A percentile compares a stretch with the other conserved stretches of the same genome.
Evolutionary conservation across 257 asterid species (phyloP).

Genomic region (Nicotiana sylvestris): DNA sequence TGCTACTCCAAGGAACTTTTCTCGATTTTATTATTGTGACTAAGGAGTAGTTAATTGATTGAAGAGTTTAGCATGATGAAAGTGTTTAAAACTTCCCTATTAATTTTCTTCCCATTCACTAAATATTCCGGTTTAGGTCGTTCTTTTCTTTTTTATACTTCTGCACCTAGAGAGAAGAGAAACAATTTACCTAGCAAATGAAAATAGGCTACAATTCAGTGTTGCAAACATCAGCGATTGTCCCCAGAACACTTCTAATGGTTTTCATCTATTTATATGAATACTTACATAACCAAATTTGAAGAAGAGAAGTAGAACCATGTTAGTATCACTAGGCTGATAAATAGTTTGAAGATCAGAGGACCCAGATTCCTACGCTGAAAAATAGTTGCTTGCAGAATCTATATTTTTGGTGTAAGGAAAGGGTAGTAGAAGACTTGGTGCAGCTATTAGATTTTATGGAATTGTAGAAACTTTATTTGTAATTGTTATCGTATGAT

Average conservation of each 20-base stretch:
- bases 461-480: no score
- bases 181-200: not conserved
- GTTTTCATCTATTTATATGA: not conserved
- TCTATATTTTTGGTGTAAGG: no score
- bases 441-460: no score
- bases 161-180: not conserved
- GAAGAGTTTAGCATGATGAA: not conserved
- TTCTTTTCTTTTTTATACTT: not conserved
- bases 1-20: not conserved
- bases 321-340: not conserved
- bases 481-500: no score
- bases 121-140: no score
- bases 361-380: no score
- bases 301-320: not conserved
- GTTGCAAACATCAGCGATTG: not conserved
- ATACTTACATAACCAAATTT: not conserved
- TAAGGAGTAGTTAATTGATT: not conserved
- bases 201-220: not conserved
- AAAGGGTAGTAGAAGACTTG: no score
- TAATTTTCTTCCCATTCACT: not conserved
- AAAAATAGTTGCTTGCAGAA: no score
- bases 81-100: not conserved
- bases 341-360: no score
- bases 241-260: not conserved
- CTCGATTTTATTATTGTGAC: not conserved